Evolutionary conservation across 768 basidiomycete species (phyloP), one percentile per base, ranked within the genome.

Genomic region (Hygrophoropsis aurantiaca): DNA sequence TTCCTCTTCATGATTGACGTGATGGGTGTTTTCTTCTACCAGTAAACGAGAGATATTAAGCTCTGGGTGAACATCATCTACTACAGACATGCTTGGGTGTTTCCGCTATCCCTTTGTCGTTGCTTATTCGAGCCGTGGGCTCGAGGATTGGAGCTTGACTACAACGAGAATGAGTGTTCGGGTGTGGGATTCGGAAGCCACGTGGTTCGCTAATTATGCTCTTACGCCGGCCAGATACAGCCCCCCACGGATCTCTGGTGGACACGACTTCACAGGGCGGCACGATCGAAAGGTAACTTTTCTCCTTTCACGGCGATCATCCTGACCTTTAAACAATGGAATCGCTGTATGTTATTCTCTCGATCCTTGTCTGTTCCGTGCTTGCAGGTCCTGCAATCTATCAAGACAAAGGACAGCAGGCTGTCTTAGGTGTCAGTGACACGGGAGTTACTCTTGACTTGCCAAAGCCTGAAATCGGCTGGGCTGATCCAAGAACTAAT

Each of bases 401-500:
- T n/a, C n/a, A 50, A 10, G 15, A 16, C n/a, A 53, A 50, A 46
- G 25, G 41, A 34, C 36, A 37, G 10, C 60, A 65, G 38, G 23
- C 20, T 21, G 36, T 38, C 16, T n/a, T 38, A 16, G 36, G 36
- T 19, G 2, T 42, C 50, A 18, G 42, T 55, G 10, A 5, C 25
- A n/a, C n/a, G n/a, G n/a, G n/a, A n/a, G n/a, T n/a, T n/a, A 4
- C 47, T 46, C 23, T 50, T 46, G 0, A 41, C 8, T 20, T 45
- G 3, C 65, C 65, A n/a, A 58, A 38, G 55, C 10, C 3, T 20
- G 65, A 66, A 42, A 2, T 58, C 13, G 76, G 80, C 26, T 82
- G 77, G 77, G 52, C 71, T 40, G 90, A 94, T 64, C 91, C 91
- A 16, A 75, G 90, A 36, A 50, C 77, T 20, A 76, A 79, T 42